Base-by-base conservation (phyloP, 345 rosid genomes). In the Eucalyptus fibrosa region DNA sequence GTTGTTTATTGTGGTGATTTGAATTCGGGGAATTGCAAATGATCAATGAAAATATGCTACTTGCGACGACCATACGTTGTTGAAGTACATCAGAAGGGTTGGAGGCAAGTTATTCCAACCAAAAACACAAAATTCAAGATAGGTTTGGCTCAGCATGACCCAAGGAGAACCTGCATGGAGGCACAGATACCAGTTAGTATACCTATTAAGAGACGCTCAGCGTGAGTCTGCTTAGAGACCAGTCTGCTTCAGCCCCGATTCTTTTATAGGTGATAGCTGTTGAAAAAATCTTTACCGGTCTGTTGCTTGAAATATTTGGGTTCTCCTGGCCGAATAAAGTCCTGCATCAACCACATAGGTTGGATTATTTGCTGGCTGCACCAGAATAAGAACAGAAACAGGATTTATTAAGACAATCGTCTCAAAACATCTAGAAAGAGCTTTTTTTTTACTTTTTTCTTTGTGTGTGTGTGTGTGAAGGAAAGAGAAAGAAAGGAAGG, bases 21-120 rank as follows among this genome's bases (percentile, higher is more conserved):
- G 90, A 94, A 98, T 93, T 95, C 97, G 0, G 94, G 6, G 99
- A 91, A 88, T 97, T 97, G 98, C 99, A 96, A n/a, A 96, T 90
- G 30, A 98, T 97, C 0, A 97, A 92, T 96, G 99, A 94, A 97
- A 97, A 91, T 98, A 98, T 87, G 94, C 93, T 93, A 96, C 97
- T 90, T 98, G 97, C 6, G 97, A 89, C 88, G 95, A 92, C 67
- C 97, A 91, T 81, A 94, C 96, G 67, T 98, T 98, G 94, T 95
- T 96, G 87, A 96, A 96, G 91, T 96, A 96, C 98, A 98, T 96
- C n/a, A 97, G 97, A 51, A 98, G 96, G 83, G 93, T 93, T 59
- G 98, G 93, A 1, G 99, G 99, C 82, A 98, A 92, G 91, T 96
- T 97, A 83, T 98, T 97, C 99, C 99, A 97, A 85, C 99, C 98